Base-by-base conservation (phyloP, 768 basidiomycete genomes). In the Podaxis sp. region DNA sequence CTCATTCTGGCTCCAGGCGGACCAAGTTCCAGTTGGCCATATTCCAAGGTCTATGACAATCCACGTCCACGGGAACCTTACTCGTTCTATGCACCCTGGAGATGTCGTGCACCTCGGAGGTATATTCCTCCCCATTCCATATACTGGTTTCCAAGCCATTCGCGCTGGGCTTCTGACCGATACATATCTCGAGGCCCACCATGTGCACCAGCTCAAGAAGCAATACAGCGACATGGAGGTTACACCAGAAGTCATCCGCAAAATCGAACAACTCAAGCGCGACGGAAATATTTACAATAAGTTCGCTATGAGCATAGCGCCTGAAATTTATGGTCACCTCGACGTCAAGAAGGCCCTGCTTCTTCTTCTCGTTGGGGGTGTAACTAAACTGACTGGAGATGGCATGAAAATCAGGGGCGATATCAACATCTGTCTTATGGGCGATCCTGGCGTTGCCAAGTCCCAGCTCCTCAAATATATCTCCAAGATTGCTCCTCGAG, bases 381-480 rank as follows among this genome's bases (percentile, higher is more conserved):
- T 96, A 1, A 97, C 94, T 50, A 99, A 99, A 77, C 81, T 85
- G 40, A 94, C 95, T 74, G 92, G 93, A 5, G 97, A 99, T 71
- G 97, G 97, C 13, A 95, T 99, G 94, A 98, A 93, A 76, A 99
- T 99, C 72, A 87, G 97, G 71, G 97, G 97, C 30, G 97, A 99
- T 74, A 81, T 99, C 77, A 99, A 99, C 69, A 80, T 99, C 17
- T 99, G 97, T 76, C 76, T 99, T 48, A 99, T 99, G 97, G 97
- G 97, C 68, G 97, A 99, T 75, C 97, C 97, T 57, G 97, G 97
- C 87, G 96, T 99, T 56, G 95, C 96, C 60, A 99, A 99, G 74
- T 97, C 95, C 13, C 97, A 99, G 71, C 73, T 97, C 30, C 83
- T 97, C 61, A 99, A 99, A 77, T 99, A 98, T 68, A 99, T 99